Base-by-base conservation (phyloP, 345 rosid genomes). In the Hibiscus tridactylites region DNA sequence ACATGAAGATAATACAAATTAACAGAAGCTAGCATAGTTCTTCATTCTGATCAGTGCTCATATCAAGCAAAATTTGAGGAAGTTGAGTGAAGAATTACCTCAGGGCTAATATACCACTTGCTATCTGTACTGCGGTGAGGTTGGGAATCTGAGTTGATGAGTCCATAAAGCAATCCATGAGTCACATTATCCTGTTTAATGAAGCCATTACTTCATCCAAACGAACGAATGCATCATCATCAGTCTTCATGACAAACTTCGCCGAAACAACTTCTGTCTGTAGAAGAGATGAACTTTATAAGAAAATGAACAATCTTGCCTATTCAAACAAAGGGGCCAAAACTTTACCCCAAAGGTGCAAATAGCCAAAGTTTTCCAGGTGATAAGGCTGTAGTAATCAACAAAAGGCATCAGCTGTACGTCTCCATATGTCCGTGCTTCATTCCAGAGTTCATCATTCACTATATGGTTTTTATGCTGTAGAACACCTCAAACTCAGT, bases 361-460 rank as follows among this genome's bases (percentile, higher is more conserved):
- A 78, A 92, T 95, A 11, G 97, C 99, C 81, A 95, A 77, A 73
- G 97, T 92, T 87, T 95, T 95, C 97, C 92, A 92, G 59, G 96
- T 95, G 79, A 95, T 95, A 73, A 95, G 89, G 83, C 84, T 90
- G 83, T 95, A 95, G 82, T 95, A 92, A 75, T 92, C 99, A 71
- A 92, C 99, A 79, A 95, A 95, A 69, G 98, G 99, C 98, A 95
- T 88, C 73, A 92, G 82, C 84, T 92, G 98, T 74, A 95, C 78
- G 73, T 95, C 98, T 79, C 91, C 91, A 52, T 92, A 90, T 13
- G 90, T 92, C 39, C 64, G 73, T 61, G 96, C 97, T 77, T 95
- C 99, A 19, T 87, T 86, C 98, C 99, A 95, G 9, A 95, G 96
- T 80, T 95, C 93, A 79, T 84, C 81, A 77, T 95, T 95, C 2